Evolutionary conservation across 1,284 basidiomycete species (phyloP).

Genomic region (Boletus smithii): DNA sequence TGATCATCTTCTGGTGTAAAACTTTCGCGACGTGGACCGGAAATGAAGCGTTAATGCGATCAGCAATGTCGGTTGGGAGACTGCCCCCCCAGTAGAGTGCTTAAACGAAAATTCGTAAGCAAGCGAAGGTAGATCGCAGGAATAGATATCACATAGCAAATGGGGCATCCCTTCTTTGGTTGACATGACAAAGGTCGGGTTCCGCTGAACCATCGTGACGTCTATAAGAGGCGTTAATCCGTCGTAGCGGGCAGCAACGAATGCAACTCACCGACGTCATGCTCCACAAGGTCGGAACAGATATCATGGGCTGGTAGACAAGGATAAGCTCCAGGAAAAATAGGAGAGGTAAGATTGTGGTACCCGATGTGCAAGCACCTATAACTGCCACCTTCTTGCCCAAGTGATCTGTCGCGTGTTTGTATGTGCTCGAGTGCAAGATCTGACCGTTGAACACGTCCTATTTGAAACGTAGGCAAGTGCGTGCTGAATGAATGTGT

Average conservation of each 20-base stretch:
- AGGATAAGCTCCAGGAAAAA: too few relatives aligned
- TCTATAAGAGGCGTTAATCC: background rate
- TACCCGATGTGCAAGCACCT: conserved; percentile 61
- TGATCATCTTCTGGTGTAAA: conserved; percentile 45
- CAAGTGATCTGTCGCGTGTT: conserved; percentile 44
- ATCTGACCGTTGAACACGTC: conserved; percentile 53
- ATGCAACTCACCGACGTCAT: conserved; percentile 26
- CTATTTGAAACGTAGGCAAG: conserved; percentile 26
- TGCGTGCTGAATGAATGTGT: too few relatives aligned
- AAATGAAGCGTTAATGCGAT: conserved; percentile 37
- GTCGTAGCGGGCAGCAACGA: too few relatives aligned
- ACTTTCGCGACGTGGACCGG: conserved; percentile 25
- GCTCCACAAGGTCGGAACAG: conserved; percentile 27
- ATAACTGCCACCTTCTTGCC: conserved; percentile 62
- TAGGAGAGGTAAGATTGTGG: background rate
- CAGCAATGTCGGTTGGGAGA: conserved; percentile 40
- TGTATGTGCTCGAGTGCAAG: conserved; percentile 55
- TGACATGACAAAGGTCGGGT: conserved; percentile 57
- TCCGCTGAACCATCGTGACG: conserved; percentile 55
- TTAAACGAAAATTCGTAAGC: conserved; percentile 13
- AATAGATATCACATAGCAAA: conserved; percentile 34
- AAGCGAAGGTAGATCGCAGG: conserved; percentile 10
- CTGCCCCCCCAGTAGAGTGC: conserved; percentile 43
- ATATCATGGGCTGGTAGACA: background rate
- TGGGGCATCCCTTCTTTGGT: conserved; percentile 45